phyloP scores from a whole-genome alignment of 345 rosid species.

The Dimocarpus longan region DNA sequence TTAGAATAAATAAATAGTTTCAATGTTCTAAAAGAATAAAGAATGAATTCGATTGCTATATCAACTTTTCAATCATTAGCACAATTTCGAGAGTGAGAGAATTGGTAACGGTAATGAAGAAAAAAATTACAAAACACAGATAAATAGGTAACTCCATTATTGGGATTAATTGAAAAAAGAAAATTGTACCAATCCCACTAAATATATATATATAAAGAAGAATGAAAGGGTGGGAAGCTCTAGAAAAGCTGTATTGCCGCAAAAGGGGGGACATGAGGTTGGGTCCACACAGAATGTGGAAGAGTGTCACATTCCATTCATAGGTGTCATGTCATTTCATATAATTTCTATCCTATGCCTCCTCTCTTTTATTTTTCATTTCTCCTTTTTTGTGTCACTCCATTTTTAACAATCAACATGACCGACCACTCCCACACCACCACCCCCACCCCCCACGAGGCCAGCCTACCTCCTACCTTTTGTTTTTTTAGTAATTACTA shows the following conservation, averaged over 20 bases:
- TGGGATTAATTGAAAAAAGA: constrained; percentile 18
- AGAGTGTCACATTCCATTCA: constrained; percentile 45
- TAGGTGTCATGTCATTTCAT: constrained; percentile 40
- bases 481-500: too few relatives aligned
- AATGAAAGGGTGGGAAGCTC: constrained; percentile 28
- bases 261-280: constrained; percentile 37
- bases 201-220: neutral
- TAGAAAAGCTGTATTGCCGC: constrained; percentile 40
- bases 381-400: neutral
- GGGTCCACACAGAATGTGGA: constrained; percentile 47
- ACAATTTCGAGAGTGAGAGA: neutral
- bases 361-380: neutral
- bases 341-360: neutral
- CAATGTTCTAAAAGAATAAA: too few relatives aligned
- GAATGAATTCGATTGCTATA: too few relatives aligned
- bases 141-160: constrained; percentile 27
- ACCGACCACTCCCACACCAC: too few relatives aligned
- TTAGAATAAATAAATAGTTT: neutral
- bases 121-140: neutral
- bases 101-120: neutral
- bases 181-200: constrained; percentile 16
- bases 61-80: too few relatives aligned
- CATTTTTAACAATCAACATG: too few relatives aligned
- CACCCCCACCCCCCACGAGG: too few relatives aligned
- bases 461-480: too few relatives aligned